Base-by-base conservation (phyloP, 305 asterid species). In the Fraxinus platypoda region DNA sequence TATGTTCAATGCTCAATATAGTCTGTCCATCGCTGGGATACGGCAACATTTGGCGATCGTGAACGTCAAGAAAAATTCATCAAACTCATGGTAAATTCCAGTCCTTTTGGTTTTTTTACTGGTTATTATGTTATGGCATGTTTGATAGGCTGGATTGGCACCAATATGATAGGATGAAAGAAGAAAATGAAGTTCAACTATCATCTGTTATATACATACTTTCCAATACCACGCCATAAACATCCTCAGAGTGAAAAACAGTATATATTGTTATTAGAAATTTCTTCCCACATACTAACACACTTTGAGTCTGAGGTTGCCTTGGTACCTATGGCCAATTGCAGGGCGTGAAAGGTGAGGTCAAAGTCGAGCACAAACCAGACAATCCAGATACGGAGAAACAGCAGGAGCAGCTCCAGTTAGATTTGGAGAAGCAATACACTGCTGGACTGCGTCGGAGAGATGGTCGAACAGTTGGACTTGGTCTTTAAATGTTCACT, bases 221-320 rank as follows among this genome's bases (percentile, higher is more conserved):
- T 11, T 26, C 35, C 19, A 66, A 13, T 66, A 28, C 73, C 64
- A 64, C 15, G 7, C 72, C 17, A 52, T 52, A 64, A 64, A 64
- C 73, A 23, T 25, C 34, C 72, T 21, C 0, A 1, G 68, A 64
- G 30, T 64, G 33, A 8, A 25, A 64, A 64, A 64, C 34, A 26
- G 73, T 64, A 34, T 11, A 25, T 64, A 23, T 25, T 64, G 73
- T 25, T 64, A 64, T 66, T 66, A 1, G 15, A 66, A 79, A 74
- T 84, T 78, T 85, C 64, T 82, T 88, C 85, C 86, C 52, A 78
- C 43, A 76, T 90, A 94, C 98, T 94, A 85, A 94, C 98, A 90
- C 98, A 79, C 85, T 89, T 91, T 90, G 99, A 96, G 97, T 94
- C 97, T 96, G 98, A 96, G 97, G 95, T 90, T 96, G 98, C 93